A percentile compares a stretch with the other conserved stretches of the same genome.
Conservation (phyloP, 805 yeast genomes). For the Candida alai region DNA sequence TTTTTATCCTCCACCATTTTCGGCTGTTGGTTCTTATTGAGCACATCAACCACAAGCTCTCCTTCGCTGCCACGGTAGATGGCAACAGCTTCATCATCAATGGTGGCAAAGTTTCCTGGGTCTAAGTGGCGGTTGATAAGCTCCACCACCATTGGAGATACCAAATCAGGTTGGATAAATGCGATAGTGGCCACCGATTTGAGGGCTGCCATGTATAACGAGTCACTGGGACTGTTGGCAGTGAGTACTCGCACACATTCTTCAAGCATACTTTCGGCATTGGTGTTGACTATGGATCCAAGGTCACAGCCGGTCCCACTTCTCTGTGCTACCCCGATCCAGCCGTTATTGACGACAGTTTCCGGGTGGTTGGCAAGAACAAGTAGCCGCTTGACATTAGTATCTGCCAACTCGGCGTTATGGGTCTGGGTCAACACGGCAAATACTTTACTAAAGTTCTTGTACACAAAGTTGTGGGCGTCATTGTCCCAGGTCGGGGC, state of each 20-base stretch:
- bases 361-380: constrained; percentile 25
- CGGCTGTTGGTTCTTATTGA: constrained; percentile 41
- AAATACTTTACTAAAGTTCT: constrained; percentile 23
- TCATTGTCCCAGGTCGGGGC: constrained; percentile 7
- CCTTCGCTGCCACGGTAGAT: constrained; percentile 75
- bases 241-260: constrained; percentile 20
- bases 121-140: constrained; percentile 44
- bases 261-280: constrained; percentile 19
- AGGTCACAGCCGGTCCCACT: constrained; percentile 55
- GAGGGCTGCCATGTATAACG: constrained; percentile 40
- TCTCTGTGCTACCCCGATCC: constrained; percentile 73
- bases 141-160: constrained; percentile 48
- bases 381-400: constrained; percentile 21
- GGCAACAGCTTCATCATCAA: constrained; percentile 48
- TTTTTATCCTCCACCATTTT: constrained; percentile 57
- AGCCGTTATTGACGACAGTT: constrained; percentile 45
- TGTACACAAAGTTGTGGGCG: constrained; percentile 5
- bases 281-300: constrained; percentile 43
- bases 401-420: constrained; percentile 13
- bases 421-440: constrained; percentile 21
- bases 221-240: constrained; percentile 5
- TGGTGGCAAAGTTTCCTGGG: constrained; percentile 25
- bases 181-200: constrained; percentile 46
- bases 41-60: constrained; percentile 60
- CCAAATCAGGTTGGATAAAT: constrained; percentile 55